Conservation (phyloP, 306 rosid species). For the Castanea sativa region DNA sequence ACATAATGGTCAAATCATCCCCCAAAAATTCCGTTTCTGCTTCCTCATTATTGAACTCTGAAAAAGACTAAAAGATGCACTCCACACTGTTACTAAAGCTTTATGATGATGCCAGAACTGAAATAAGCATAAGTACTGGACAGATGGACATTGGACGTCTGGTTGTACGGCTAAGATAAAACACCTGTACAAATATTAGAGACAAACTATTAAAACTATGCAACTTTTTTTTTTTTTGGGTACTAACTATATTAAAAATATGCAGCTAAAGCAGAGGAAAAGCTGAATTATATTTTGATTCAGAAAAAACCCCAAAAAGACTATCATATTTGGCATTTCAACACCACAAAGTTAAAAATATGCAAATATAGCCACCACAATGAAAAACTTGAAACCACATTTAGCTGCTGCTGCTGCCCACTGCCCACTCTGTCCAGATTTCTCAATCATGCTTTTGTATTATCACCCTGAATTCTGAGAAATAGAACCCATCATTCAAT, state of each 20-base stretch:
- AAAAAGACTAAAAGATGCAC: neutral
- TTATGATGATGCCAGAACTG: neutral
- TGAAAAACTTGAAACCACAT: neutral
- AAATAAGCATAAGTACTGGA: neutral
- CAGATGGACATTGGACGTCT: neutral
- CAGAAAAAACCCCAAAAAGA: neutral
- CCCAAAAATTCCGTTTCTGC: neutral
- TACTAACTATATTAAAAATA: neutral
- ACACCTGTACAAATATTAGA: neutral
- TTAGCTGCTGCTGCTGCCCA: neutral
- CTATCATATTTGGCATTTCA: neutral
- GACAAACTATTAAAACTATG: neutral
- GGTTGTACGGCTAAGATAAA: neutral
- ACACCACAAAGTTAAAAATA: too few species aligned
- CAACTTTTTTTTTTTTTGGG: neutral
- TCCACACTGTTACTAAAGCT: neutral
- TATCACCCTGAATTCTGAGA: neutral
- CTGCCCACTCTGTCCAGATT: neutral
- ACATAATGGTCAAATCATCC: neutral
- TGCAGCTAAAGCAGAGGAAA: neutral
- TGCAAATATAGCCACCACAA: neutral
- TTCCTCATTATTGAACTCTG: neutral
- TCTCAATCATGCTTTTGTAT: neutral
- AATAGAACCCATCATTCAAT: neutral
- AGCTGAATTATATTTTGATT: neutral